Evolutionary conservation across 257 asterid genomes (phyloP).

Genomic region (Fraxinus excelsior): DNA sequence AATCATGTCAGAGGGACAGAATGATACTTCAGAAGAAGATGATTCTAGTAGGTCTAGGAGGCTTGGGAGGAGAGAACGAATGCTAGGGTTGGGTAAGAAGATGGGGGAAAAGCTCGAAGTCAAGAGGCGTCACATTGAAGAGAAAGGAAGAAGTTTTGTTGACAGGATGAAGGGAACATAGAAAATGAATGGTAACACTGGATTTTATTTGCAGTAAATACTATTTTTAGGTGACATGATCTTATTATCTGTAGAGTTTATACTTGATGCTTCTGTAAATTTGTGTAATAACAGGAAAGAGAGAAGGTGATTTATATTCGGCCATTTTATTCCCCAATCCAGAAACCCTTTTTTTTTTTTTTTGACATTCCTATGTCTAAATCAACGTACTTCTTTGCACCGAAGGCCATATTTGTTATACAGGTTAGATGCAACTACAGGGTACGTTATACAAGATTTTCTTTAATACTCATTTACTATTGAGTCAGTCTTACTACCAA

Average conservation of each 20-base stretch:
- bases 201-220: neutral
- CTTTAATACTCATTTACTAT: too few relatives aligned
- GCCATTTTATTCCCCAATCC: neutral
- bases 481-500: too few relatives aligned
- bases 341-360: neutral
- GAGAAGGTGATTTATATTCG: neutral
- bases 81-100: slow-evolving; percentile 83
- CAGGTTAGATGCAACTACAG: too few relatives aligned
- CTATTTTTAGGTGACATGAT: neutral
- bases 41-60: slow-evolving; percentile 42
- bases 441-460: too few relatives aligned
- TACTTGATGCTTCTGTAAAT: neutral
- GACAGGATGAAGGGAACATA: slow-evolving; percentile 78
- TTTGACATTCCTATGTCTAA: neutral
- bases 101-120: slow-evolving; percentile 89
- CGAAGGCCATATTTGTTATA: too few relatives aligned
- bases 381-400: too few relatives aligned
- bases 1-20: slow-evolving; percentile 34
- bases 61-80: slow-evolving; percentile 60
- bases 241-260: neutral
- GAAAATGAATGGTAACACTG: slow-evolving; percentile 18
- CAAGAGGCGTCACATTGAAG: slow-evolving; percentile 80
- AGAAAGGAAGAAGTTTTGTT: slow-evolving; percentile 69
- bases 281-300: neutral
- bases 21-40: slow-evolving; percentile 48